These are phyloP conservation scores for Chenopodium berlandieri DNA, from an alignment of 148 eudicot genomes.

Conservation along the genomic window DNA sequence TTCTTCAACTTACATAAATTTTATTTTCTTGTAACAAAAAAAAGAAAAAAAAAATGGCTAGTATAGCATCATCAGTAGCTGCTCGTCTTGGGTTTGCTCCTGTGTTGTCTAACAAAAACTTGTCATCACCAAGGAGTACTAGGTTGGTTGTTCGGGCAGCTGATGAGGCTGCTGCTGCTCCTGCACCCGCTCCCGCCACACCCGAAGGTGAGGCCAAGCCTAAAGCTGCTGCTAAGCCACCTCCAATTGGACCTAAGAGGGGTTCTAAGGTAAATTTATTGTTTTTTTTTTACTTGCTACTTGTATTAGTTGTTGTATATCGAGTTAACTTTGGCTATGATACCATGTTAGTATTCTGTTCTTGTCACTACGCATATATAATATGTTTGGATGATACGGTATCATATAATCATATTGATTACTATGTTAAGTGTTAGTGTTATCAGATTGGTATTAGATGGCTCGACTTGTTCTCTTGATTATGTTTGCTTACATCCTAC, in stretches of 20 bases:
- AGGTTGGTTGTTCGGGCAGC: constrained; percentile 72
- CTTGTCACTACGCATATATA: no score
- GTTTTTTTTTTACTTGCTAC: background rate
- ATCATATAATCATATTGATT: no score
- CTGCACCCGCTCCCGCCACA: constrained; percentile 41
- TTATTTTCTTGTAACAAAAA: background rate
- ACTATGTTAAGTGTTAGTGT: no score
- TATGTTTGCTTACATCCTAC: no score
- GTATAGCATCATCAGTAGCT: constrained; percentile 76
- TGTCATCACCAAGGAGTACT: constrained; percentile 16
- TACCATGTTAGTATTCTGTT: no score
- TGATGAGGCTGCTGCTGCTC: constrained; percentile 50
- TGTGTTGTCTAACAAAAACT: constrained; percentile 30
- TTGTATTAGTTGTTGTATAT: no score
- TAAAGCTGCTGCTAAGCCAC: constrained; percentile 71
- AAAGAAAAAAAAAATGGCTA: constrained; percentile 51
- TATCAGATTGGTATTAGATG: no score
- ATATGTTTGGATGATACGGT: no score
- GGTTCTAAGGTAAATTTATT: constrained; percentile 57
- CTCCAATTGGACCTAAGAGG: constrained; percentile 94
- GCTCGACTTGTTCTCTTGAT: no score
- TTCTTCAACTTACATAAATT: background rate
- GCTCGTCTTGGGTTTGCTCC: constrained; percentile 53
- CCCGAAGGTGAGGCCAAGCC: constrained; percentile 31
- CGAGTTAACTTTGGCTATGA: no score